Conservation (phyloP, 2,329 filamentous ascomycete species). For the Hymenoscyphus repandus region DNA sequence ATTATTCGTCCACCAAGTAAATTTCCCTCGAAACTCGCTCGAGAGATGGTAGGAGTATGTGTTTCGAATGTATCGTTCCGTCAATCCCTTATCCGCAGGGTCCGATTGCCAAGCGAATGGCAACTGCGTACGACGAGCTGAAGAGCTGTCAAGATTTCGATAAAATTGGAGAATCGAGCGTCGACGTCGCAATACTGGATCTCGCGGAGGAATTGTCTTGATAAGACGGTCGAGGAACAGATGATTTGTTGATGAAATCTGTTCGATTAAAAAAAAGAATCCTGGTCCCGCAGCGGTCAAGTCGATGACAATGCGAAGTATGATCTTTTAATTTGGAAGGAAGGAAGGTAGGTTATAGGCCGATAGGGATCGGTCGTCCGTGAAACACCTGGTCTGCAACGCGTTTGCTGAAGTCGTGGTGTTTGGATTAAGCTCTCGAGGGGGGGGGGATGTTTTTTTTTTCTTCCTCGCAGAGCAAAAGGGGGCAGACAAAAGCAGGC, state of each 20-base stretch:
- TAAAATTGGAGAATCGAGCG: neutral
- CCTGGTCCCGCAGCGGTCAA: conserved; percentile 15
- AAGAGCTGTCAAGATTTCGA: conserved; percentile 2
- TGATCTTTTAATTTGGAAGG: conserved; percentile 12
- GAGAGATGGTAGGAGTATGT: conserved; percentile 25
- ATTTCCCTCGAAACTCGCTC: conserved; percentile 25
- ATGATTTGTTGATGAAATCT: conserved; percentile 10
- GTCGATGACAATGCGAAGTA: conserved; percentile 20
- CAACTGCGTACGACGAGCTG: conserved; percentile 11
- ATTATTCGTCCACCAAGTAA: conserved; percentile 45
- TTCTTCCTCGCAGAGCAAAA: neutral
- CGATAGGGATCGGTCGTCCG: conserved; percentile 29
- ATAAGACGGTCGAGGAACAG: neutral
- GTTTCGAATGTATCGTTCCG: conserved; percentile 21
- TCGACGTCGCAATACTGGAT: neutral
- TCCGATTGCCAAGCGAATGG: conserved; percentile 6
- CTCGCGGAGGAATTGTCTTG: conserved; percentile 5
- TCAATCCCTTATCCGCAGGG: conserved; percentile 6
- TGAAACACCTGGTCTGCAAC: conserved; percentile 18
- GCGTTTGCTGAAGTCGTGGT: conserved; percentile 10
- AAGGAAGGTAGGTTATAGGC: conserved; percentile 22
- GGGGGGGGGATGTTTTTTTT: neutral
- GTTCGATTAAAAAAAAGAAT: conserved; percentile 23
- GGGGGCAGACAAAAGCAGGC: neutral
- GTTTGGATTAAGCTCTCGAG: conserved; percentile 23